These are phyloP conservation scores for Podochytrium sp. DNA, from an alignment of 192 early-diverging fungal species.

Conservation along the genomic window DNA sequence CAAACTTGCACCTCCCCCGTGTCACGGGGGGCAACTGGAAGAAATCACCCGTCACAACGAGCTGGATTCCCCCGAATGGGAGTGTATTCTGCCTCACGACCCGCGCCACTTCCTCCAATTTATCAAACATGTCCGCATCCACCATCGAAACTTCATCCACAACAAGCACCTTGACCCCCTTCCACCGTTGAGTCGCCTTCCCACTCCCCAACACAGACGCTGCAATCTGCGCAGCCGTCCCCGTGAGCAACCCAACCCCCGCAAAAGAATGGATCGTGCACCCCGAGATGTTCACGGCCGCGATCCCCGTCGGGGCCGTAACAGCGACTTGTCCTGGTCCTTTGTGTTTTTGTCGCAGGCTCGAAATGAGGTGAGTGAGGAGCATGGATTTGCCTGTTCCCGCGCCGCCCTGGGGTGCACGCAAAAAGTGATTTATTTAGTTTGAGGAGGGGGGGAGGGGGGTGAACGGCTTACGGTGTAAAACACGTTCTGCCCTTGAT, in stretches of 20 bases:
- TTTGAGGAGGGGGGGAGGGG: background rate
- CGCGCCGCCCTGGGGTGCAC: slow-evolving; percentile 46
- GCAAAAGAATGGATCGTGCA: slow-evolving; percentile 63
- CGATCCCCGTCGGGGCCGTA: slow-evolving; percentile 61
- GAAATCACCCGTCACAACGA: slow-evolving; percentile 24
- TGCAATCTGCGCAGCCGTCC: background rate
- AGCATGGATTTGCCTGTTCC: slow-evolving; percentile 50
- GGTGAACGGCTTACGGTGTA: background rate
- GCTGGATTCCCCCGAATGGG: slow-evolving; percentile 59
- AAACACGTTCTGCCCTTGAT: background rate
- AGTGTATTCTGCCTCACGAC: slow-evolving; percentile 2
- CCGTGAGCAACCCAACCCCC: slow-evolving; percentile 24
- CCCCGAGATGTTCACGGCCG: slow-evolving; percentile 63
- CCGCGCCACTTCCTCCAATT: slow-evolving; percentile 43
- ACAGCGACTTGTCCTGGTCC: slow-evolving; percentile 3
- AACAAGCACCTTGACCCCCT: slow-evolving; percentile 41
- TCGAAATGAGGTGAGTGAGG: slow-evolving; percentile 42
- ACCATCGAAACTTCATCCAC: slow-evolving; percentile 62
- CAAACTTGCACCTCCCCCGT: background rate
- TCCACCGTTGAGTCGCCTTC: slow-evolving; percentile 34
- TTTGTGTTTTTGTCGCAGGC: slow-evolving; percentile 5
- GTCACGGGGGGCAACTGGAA: slow-evolving; percentile 20
- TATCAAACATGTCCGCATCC: slow-evolving; percentile 49
- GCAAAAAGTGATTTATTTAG: background rate
- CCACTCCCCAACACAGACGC: background rate